Evolutionary conservation across 257 asterid species (phyloP).

Genomic region (Cruciata laevipes): DNA sequence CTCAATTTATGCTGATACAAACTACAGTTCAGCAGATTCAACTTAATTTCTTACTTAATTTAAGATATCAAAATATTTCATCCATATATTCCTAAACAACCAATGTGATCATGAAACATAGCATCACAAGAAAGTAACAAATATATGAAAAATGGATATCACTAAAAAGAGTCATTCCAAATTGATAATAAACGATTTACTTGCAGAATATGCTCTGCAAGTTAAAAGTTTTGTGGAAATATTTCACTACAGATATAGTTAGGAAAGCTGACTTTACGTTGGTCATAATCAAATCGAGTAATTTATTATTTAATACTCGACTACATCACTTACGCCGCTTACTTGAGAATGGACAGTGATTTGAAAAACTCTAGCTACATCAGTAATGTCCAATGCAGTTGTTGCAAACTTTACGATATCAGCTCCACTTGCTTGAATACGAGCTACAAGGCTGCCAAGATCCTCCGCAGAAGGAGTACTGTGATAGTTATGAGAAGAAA

Average conservation of each 20-base stretch:
- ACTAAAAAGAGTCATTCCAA: background rate
- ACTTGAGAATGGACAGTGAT: constrained; percentile 92
- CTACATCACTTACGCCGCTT: constrained; percentile 28
- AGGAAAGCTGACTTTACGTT: background rate
- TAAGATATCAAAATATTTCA: background rate
- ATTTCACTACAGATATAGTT: background rate
- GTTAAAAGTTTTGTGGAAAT: background rate
- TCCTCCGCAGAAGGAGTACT: constrained; percentile 77
- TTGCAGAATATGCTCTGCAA: background rate
- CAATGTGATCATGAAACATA: background rate
- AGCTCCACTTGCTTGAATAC: constrained; percentile 94
- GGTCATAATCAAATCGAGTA: background rate
- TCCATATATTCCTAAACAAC: background rate
- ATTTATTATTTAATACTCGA: background rate
- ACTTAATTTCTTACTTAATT: background rate
- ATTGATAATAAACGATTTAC: background rate
- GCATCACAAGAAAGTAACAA: background rate
- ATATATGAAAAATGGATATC: background rate
- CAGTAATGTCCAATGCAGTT: constrained; percentile 77
- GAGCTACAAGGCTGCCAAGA: constrained; percentile 81
- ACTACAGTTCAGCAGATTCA: background rate
- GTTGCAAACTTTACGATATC: constrained; percentile 96
- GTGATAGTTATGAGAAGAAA: constrained; percentile 89
- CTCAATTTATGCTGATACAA: background rate
- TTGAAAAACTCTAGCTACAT: constrained; percentile 83